Percentiles rank a stretch among this genome's conserved stretches.
Conservation (phyloP, 805 yeast species). For the Pichia exigua region DNA sequence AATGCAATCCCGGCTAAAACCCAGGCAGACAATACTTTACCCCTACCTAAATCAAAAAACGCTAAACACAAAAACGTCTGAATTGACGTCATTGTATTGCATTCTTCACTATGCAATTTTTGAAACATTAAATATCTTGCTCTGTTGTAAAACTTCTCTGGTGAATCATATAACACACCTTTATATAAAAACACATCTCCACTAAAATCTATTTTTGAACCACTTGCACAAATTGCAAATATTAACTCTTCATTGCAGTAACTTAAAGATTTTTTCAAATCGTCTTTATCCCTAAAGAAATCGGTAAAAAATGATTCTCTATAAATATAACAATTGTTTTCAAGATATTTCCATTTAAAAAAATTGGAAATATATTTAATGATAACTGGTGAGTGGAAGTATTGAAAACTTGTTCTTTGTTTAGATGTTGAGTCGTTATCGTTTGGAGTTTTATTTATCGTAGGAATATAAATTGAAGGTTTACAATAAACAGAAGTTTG, state of each 20-base stretch:
- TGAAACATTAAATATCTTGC: slow-evolving; percentile 36
- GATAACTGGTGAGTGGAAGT: slow-evolving; percentile 2
- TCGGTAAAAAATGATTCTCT: slow-evolving; percentile 54
- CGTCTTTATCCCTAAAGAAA: slow-evolving; percentile 41
- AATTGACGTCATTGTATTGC: slow-evolving; percentile 43
- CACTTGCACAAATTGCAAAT: slow-evolving; percentile 50
- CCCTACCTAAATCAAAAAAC: slow-evolving; percentile 54
- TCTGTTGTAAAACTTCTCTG: slow-evolving; percentile 39
- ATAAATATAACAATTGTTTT: slow-evolving; percentile 41
- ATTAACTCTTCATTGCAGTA: slow-evolving; percentile 36
- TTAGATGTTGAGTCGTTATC: neutral
- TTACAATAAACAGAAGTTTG: slow-evolving; percentile 1
- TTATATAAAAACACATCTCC: slow-evolving; percentile 17
- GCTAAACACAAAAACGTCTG: slow-evolving; percentile 53
- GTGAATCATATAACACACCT: slow-evolving; percentile 34
- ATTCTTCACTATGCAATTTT: slow-evolving; percentile 19
- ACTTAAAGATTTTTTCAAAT: slow-evolving; percentile 43
- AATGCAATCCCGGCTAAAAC: slow-evolving; percentile 53
- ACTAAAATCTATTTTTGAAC: slow-evolving; percentile 37
- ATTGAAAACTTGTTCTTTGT: neutral
- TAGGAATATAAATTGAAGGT: slow-evolving; percentile 2
- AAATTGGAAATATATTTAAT: slow-evolving; percentile 6
- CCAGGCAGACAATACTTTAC: slow-evolving; percentile 51
- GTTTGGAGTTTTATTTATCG: neutral
- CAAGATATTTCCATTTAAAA: slow-evolving; percentile 10